Conservation (phyloP, 495 filamentous ascomycete genomes). For the Neohortaea acidophila region DNA sequence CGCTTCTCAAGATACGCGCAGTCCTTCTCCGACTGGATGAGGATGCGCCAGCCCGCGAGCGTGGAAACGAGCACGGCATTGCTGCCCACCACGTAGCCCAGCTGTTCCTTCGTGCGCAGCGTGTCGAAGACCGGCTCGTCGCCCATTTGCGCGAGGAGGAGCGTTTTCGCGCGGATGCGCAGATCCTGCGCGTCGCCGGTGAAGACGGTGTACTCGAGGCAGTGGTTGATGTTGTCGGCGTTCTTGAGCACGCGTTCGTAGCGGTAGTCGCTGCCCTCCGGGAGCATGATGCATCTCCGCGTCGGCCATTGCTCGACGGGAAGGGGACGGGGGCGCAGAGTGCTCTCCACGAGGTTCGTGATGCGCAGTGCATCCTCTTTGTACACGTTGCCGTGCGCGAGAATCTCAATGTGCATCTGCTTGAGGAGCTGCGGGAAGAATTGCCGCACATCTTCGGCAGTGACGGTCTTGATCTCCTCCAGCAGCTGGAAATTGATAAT, state of each 20-base stretch:
- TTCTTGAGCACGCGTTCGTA: slow-evolving; percentile 71
- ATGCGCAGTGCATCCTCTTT: slow-evolving; percentile 87
- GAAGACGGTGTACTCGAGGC: slow-evolving; percentile 80
- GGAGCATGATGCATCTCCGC: slow-evolving; percentile 59
- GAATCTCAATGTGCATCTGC: slow-evolving; percentile 74
- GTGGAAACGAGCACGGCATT: slow-evolving; percentile 52
- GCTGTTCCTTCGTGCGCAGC: slow-evolving; percentile 89
- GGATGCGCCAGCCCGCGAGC: slow-evolving; percentile 69
- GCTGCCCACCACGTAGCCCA: slow-evolving; percentile 91
- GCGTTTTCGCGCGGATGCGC: slow-evolving; percentile 51
- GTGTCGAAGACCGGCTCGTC: slow-evolving; percentile 91
- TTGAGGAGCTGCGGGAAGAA: slow-evolving; percentile 71
- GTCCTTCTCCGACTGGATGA: slow-evolving; percentile 86
- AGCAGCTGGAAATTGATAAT: slow-evolving; percentile 72
- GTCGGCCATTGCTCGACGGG: slow-evolving; percentile 70
- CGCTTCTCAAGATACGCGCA: slow-evolving; percentile 69
- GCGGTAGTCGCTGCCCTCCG: slow-evolving; percentile 64
- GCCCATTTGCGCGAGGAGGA: slow-evolving; percentile 78
- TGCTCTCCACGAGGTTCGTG: slow-evolving; percentile 65
- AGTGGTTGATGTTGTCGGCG: slow-evolving; percentile 88
- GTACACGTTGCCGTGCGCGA: slow-evolving; percentile 86
- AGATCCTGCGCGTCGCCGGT: slow-evolving; percentile 59
- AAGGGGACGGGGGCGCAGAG: slow-evolving; percentile 58
- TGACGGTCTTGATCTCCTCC: slow-evolving; percentile 58
- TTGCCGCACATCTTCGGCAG: slow-evolving; percentile 51